phyloP scores from a whole-genome alignment of 1,284 basidiomycete species.

The Afroboletus lepidellus region DNA sequence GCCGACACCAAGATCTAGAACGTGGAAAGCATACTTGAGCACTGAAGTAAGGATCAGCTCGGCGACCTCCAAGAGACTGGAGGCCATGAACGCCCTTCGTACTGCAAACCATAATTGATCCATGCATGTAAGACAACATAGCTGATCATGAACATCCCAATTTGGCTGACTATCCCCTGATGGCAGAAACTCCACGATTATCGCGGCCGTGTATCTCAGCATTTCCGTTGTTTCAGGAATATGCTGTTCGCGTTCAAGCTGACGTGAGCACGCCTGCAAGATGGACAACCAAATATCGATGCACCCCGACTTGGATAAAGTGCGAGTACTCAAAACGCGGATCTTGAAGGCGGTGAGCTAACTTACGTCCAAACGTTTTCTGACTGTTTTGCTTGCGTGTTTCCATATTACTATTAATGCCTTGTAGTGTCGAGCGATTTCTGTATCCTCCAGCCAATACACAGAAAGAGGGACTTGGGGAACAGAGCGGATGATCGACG shows the following conservation, averaged over 20 bases:
- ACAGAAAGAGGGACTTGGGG: conserved; percentile 30
- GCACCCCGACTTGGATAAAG: conserved; percentile 36
- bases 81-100: conserved; percentile 42
- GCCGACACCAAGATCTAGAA: conserved; percentile 39
- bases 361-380: conserved; percentile 28
- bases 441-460: conserved; percentile 41
- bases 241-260: conserved; percentile 40
- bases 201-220: conserved; percentile 23
- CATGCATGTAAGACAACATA: conserved; percentile 36
- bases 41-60: conserved; percentile 43
- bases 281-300: conserved; percentile 51
- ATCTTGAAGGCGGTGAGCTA: background rate
- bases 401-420: conserved; percentile 42
- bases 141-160: conserved; percentile 35
- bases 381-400: conserved; percentile 17
- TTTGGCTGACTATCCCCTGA: conserved; percentile 8
- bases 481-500: conserved; percentile 20
- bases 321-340: conserved; percentile 5
- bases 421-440: conserved; percentile 47
- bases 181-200: conserved; percentile 29
- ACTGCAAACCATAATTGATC: conserved; percentile 49
- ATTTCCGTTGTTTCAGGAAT: conserved; percentile 35
- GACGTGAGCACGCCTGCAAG: conserved; percentile 46
- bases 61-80: conserved; percentile 42
- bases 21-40: conserved; percentile 39